Evolutionary conservation across 2,329 filamentous ascomycete genomes (phyloP).

Genomic region (Cladosporium sp.): DNA sequence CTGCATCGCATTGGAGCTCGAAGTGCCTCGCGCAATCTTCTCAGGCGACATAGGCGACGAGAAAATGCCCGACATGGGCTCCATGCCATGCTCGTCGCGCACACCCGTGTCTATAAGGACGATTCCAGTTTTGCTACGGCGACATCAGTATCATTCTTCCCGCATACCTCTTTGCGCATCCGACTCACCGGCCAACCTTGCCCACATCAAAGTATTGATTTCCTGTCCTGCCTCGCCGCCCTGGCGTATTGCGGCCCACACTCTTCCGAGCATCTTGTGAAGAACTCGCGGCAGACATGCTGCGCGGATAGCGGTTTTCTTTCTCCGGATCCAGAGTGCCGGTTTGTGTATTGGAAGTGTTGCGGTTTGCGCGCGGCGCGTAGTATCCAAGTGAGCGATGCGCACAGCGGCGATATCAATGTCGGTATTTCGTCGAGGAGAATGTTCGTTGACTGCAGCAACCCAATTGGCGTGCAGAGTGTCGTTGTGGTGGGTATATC

Average conservation of each 20-base stretch:
- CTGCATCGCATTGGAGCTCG: constrained; percentile 49
- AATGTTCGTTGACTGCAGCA: neutral
- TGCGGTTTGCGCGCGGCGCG: constrained; percentile 8
- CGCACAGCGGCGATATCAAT: constrained; percentile 17
- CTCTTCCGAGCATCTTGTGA: constrained; percentile 18
- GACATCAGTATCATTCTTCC: constrained; percentile 22
- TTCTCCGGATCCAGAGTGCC: constrained; percentile 32
- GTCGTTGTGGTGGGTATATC: neutral
- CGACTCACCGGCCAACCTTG: constrained; percentile 35
- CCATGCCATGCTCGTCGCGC: constrained; percentile 89
- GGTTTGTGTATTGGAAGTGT: constrained; percentile 13
- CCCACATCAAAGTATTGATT: constrained; percentile 40
- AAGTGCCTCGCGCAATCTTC: constrained; percentile 21
- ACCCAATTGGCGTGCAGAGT: constrained; percentile 1
- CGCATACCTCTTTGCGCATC: neutral
- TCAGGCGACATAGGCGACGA: constrained; percentile 75
- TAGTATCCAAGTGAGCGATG: constrained; percentile 10
- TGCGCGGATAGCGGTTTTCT: constrained; percentile 31
- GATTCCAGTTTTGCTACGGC: constrained; percentile 80
- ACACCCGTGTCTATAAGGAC: constrained; percentile 74
- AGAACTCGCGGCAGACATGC: constrained; percentile 28
- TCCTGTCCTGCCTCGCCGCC: constrained; percentile 31
- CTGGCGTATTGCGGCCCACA: constrained; percentile 28
- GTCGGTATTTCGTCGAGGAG: neutral
- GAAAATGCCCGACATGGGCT: constrained; percentile 82